Conservation (phyloP, 2,329 filamentous ascomycete genomes). For the Arthroderma sp. region DNA sequence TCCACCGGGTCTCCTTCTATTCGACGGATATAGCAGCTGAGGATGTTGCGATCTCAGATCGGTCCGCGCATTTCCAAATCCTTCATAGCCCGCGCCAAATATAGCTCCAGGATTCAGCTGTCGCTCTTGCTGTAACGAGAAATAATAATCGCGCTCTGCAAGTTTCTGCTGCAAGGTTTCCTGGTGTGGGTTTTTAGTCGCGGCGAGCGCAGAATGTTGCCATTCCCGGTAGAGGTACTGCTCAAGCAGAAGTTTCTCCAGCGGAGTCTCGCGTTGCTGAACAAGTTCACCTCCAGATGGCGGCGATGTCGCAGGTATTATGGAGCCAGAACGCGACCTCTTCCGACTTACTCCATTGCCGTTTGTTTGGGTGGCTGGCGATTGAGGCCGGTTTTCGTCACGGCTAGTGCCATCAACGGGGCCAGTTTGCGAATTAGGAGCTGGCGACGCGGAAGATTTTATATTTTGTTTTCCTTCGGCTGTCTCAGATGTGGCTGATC, state of each 20-base stretch:
- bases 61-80: slow-evolving; percentile 77
- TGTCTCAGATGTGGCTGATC: slow-evolving; percentile 4
- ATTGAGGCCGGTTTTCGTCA: slow-evolving; percentile 17
- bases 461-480: slow-evolving; percentile 30
- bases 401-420: slow-evolving; percentile 20
- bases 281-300: slow-evolving; percentile 18
- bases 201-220: slow-evolving; percentile 41
- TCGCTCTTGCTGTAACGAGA: slow-evolving; percentile 47
- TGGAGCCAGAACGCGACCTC: slow-evolving; percentile 46
- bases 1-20: slow-evolving; percentile 63
- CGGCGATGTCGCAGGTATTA: slow-evolving; percentile 28
- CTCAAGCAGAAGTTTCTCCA: slow-evolving; percentile 42
- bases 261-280: slow-evolving; percentile 29
- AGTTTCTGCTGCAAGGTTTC: slow-evolving; percentile 50
- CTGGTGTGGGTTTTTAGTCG: slow-evolving; percentile 40
- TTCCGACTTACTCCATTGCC: slow-evolving; percentile 41
- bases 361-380: slow-evolving; percentile 27
- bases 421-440: slow-evolving; percentile 18
- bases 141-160: slow-evolving; percentile 58
- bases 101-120: slow-evolving; percentile 44
- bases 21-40: slow-evolving; percentile 63
- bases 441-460: slow-evolving; percentile 39
- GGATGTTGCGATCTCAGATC: slow-evolving; percentile 52
- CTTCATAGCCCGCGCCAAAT: slow-evolving; percentile 64
- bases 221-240: slow-evolving; percentile 54